A percentile compares a stretch with the other conserved stretches of the same genome.
These are phyloP conservation scores for Porogramme epimiltina DNA, from an alignment of 1,284 basidiomycete species.

Conservation along the genomic window DNA sequence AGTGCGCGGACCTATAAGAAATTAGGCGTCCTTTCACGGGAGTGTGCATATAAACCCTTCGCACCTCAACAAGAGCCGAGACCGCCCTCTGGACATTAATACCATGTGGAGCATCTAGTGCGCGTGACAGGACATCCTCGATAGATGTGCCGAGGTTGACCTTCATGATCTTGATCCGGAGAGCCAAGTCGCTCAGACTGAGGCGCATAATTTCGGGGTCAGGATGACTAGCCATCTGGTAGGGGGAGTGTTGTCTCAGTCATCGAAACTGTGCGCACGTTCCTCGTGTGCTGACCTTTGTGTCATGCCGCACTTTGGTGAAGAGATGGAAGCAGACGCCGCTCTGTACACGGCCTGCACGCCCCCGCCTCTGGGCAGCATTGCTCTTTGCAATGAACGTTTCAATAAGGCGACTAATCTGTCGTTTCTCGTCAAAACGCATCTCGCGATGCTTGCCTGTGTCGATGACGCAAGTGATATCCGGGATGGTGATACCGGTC, in stretches of 20 bases:
- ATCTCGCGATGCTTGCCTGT: constrained; percentile 94
- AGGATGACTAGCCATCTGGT: constrained; percentile 87
- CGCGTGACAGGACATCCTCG: constrained; percentile 87
- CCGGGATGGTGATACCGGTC: constrained; percentile 95
- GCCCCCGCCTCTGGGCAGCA: constrained; percentile 89
- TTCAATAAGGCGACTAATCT: constrained; percentile 91
- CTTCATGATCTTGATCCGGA: constrained; percentile 98
- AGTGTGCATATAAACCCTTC: constrained; percentile 14
- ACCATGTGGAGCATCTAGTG: constrained; percentile 87
- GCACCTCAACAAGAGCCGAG: constrained; percentile 87
- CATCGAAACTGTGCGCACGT: too few species aligned
- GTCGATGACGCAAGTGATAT: constrained; percentile 98
- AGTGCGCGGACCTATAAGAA: constrained; percentile 78
- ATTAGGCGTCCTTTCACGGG: not conserved
- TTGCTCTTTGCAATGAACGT: constrained; percentile 94
- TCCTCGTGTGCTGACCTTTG: constrained; percentile 42
- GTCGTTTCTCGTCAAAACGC: constrained; percentile 97
- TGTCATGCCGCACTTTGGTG: constrained; percentile 87
- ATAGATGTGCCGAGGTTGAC: constrained; percentile 86
- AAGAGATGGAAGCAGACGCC: constrained; percentile 97
- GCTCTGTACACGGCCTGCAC: constrained; percentile 89
- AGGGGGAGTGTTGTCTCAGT: not conserved
- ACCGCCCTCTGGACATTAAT: constrained; percentile 94
- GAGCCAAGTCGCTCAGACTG: constrained; percentile 91
- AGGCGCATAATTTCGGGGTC: constrained; percentile 96